Percentiles rank a stretch among this genome's conserved stretches.
These are phyloP conservation scores for Galerina sulciceps DNA, from an alignment of 768 basidiomycete species.

Conservation along the genomic window DNA sequence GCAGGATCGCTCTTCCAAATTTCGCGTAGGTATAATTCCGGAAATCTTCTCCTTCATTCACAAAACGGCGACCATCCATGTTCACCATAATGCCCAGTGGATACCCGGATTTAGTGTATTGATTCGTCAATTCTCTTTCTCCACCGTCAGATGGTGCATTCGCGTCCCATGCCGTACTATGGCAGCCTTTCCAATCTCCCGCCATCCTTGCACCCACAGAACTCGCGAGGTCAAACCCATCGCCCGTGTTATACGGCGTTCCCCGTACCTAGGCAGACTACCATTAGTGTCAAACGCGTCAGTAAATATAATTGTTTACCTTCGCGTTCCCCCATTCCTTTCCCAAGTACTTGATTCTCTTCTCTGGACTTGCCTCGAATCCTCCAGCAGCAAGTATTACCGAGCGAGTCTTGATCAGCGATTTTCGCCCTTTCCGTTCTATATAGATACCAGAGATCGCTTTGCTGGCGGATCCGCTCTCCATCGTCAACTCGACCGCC, in stretches of 20 bases:
- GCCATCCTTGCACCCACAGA: constrained; percentile 54
- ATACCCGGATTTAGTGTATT: constrained; percentile 76
- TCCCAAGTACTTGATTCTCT: constrained; percentile 62
- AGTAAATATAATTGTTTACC: constrained; percentile 31
- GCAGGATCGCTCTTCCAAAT: constrained; percentile 63
- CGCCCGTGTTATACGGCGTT: constrained; percentile 73
- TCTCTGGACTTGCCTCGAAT: constrained; percentile 59
- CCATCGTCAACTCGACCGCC: constrained; percentile 41
- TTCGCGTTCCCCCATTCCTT: constrained; percentile 59
- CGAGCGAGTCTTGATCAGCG: constrained; percentile 42
- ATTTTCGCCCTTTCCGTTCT: constrained; percentile 35
- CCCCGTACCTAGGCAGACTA: constrained; percentile 55
- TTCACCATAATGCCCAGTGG: constrained; percentile 76
- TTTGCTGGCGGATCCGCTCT: constrained; percentile 33
- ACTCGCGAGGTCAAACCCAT: constrained; percentile 59
- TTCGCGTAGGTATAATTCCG: constrained; percentile 77
- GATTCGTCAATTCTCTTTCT: constrained; percentile 64
- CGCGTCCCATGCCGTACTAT: constrained; percentile 75
- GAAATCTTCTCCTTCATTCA: constrained; percentile 75
- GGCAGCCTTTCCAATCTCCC: constrained; percentile 75
- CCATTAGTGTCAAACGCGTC: background rate
- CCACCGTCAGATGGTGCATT: constrained; percentile 56
- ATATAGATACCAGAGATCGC: constrained; percentile 53
- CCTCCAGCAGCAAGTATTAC: constrained; percentile 71
- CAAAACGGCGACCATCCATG: constrained; percentile 58